Conservation (phyloP, 2,329 filamentous ascomycete species). For the Fusarium irregulare region DNA sequence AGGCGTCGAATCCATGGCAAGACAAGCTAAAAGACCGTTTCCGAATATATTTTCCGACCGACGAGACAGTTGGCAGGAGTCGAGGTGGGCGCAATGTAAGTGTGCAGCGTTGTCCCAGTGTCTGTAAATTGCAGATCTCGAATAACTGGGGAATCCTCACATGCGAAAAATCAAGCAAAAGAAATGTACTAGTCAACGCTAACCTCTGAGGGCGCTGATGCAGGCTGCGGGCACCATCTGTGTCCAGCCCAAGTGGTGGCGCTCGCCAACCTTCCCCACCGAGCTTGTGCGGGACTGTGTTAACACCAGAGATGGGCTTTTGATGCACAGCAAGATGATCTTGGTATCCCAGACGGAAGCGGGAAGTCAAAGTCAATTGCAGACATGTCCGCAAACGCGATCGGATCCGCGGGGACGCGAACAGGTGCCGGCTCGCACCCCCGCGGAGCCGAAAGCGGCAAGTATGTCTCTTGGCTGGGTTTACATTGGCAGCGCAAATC, state of each 20-base stretch:
- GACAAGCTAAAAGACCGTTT: constrained; percentile 62
- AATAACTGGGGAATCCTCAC: constrained; percentile 34
- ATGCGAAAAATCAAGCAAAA: constrained; percentile 28
- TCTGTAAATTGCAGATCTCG: constrained; percentile 20
- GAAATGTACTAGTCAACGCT: constrained; percentile 32
- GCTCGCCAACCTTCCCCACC: constrained; percentile 75
- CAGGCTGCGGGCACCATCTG: constrained; percentile 86
- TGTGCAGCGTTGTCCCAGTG: constrained; percentile 18
- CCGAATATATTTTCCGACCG: constrained; percentile 84
- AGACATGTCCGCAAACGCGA: constrained; percentile 26
- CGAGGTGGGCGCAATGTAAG: constrained; percentile 69
- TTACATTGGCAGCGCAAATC: constrained; percentile 90
- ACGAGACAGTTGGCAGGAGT: constrained; percentile 73
- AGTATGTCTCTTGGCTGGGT: constrained; percentile 69
- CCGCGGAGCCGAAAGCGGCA: constrained; percentile 38
- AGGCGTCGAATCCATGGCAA: constrained; percentile 36
- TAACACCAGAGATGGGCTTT: constrained; percentile 74
- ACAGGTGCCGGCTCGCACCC: constrained; percentile 8
- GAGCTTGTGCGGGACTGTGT: constrained; percentile 79
- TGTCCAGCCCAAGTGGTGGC: constrained; percentile 78
- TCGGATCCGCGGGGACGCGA: constrained; percentile 26
- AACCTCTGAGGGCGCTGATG: constrained; percentile 52
- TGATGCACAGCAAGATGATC: constrained; percentile 90
- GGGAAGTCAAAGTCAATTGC: constrained; percentile 24
- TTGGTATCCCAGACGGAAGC: constrained; percentile 53